Evolutionary conservation across 768 basidiomycete species (phyloP).

Genomic region (Sporobolomyces phaffii): DNA sequence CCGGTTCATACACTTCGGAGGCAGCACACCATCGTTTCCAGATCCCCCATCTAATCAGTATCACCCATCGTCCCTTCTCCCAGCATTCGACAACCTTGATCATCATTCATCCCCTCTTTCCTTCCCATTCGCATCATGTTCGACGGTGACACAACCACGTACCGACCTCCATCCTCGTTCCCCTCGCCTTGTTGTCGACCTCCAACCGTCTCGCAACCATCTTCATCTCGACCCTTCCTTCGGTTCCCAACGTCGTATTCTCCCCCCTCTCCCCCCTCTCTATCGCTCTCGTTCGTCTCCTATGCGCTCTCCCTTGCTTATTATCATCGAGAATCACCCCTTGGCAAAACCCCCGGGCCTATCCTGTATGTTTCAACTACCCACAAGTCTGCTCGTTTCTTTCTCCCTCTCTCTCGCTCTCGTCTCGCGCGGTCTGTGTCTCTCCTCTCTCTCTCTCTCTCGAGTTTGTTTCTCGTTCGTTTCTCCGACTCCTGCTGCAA

Average conservation of each 20-base stretch:
- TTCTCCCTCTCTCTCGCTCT: background rate
- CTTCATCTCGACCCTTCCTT: too few species aligned
- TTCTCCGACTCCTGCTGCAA: background rate
- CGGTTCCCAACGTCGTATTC: too few species aligned
- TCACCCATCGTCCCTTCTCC: background rate
- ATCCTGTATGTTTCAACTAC: too few species aligned
- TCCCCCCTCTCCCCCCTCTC: background rate
- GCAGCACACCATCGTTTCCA: background rate
- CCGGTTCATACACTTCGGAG: background rate
- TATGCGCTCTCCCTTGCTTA: background rate
- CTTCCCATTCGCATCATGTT: too few species aligned
- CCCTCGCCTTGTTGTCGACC: conserved; percentile 6
- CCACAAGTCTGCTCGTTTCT: too few species aligned
- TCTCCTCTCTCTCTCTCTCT: background rate
- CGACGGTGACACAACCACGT: too few species aligned
- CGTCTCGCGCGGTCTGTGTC: background rate
- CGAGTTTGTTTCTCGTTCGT: background rate
- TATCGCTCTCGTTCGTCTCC: background rate
- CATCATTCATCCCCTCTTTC: background rate
- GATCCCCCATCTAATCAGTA: background rate
- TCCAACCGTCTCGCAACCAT: background rate
- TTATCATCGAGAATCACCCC: too few species aligned
- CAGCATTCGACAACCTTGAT: too few species aligned
- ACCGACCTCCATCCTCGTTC: too few species aligned
- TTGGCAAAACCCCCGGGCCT: too few species aligned